Conservation (phyloP, 805 yeast species). For the Metschnikowia noctiluminum region DNA sequence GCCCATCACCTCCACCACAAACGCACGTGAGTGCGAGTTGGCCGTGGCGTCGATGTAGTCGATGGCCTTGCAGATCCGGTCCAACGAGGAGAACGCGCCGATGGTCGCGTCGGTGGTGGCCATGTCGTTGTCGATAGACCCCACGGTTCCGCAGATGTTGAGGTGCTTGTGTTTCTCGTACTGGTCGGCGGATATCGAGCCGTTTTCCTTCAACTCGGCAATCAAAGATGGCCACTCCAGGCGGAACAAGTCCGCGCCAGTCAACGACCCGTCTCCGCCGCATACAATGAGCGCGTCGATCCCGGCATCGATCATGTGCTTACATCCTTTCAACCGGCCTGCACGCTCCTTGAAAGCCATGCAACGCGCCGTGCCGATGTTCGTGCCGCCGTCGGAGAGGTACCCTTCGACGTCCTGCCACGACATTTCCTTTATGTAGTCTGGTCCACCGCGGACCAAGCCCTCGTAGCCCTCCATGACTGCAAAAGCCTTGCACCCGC, state of each 20-base stretch:
- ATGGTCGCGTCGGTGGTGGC: conserved; percentile 80
- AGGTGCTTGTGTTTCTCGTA: conserved; percentile 49
- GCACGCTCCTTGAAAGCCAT: conserved; percentile 60
- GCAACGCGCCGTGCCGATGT: conserved; percentile 77
- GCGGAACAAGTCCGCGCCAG: conserved; percentile 78
- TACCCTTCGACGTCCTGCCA: conserved; percentile 77
- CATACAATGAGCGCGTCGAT: conserved; percentile 77
- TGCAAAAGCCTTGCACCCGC: conserved; percentile 64
- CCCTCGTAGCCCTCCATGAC: conserved; percentile 76
- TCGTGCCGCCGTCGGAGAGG: conserved; percentile 70
- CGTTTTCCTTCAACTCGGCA: conserved; percentile 48
- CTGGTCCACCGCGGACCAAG: conserved; percentile 61
- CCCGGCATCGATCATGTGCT: conserved; percentile 64
- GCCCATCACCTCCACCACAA: conserved; percentile 86
- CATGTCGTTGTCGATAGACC: conserved; percentile 85
- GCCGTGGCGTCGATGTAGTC: conserved; percentile 87
- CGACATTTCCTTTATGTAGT: conserved; percentile 52
- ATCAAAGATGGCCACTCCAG: conserved; percentile 74
- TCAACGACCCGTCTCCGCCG: conserved; percentile 82
- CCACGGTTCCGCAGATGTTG: conserved; percentile 72
- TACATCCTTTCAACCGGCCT: conserved; percentile 63
- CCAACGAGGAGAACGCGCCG: conserved; percentile 77
- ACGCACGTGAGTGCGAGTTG: conserved; percentile 76
- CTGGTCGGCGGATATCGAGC: conserved; percentile 46
- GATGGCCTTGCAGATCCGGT: conserved; percentile 67